Conservation (phyloP, 192 early-diverging fungal genomes). For the Fimicolochytrium jonesii region DNA sequence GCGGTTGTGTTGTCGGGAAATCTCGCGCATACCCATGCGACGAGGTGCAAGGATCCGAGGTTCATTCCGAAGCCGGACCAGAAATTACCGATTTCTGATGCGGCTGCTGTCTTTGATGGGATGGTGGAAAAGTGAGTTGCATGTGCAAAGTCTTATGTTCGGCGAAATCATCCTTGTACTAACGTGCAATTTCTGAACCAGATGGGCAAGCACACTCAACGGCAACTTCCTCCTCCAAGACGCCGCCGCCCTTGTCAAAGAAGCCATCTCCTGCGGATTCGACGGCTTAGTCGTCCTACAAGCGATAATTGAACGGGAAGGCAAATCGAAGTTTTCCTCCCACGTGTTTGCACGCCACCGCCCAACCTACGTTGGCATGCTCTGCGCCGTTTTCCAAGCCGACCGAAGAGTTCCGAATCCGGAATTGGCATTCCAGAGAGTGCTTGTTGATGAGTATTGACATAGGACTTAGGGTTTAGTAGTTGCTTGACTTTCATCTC, state of each 20-base stretch:
- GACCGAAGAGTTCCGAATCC: conserved; percentile 9
- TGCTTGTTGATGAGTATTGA: no score
- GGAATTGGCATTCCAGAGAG: no score
- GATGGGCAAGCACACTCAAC: conserved; percentile 25
- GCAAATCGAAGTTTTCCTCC: conserved; percentile 3
- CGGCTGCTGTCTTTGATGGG: conserved; percentile 23
- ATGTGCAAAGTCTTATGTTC: no score
- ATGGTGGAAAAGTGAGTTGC: conserved; percentile 25
- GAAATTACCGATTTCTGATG: conserved; percentile 24
- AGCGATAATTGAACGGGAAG: conserved; percentile 21
- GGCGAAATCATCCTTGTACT: no score
- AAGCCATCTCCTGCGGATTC: conserved; percentile 22
- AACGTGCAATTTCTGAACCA: background rate
- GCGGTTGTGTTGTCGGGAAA: conserved; percentile 20
- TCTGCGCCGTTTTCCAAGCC: conserved; percentile 11
- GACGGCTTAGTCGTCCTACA: conserved; percentile 25
- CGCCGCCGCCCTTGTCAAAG: conserved; percentile 18
- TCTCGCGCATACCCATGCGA: conserved; percentile 24
- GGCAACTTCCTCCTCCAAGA: conserved; percentile 15
- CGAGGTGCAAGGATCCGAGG: conserved; percentile 7
- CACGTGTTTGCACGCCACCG: conserved; percentile 23
- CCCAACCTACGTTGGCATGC: conserved; percentile 22
- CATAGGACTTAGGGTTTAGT: no score
- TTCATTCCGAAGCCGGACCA: conserved; percentile 17
- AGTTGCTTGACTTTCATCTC: no score